Evolutionary conservation across 768 basidiomycete species (phyloP).

Genomic region (Mrakia hoshinonis): DNA sequence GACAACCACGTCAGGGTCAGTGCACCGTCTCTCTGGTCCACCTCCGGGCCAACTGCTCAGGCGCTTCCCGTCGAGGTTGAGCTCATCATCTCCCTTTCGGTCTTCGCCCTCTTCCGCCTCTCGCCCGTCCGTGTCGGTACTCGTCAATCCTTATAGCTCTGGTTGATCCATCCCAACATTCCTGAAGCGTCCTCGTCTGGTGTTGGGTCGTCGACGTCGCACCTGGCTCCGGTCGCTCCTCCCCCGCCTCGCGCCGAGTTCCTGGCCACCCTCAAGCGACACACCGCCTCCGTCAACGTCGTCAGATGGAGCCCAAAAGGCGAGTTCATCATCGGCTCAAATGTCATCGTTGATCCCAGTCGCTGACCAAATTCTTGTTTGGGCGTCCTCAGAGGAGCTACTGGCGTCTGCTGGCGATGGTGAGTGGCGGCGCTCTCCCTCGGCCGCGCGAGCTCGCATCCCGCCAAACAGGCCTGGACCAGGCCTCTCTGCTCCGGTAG

Average conservation of each 20-base stretch:
- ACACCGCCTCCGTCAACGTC: conserved; percentile 91
- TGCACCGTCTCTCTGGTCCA: no score
- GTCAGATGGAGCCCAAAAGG: conserved; percentile 93
- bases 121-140: background rate
- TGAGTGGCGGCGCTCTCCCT: conserved; percentile 42
- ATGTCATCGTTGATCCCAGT: no score
- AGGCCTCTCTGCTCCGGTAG: no score
- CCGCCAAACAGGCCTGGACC: no score
- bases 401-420: conserved; percentile 98
- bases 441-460: background rate
- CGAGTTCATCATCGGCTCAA: conserved; percentile 38
- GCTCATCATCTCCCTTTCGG: background rate
- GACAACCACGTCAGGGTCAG: conserved; percentile 93
- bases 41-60: no score
- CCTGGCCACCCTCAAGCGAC: conserved; percentile 82
- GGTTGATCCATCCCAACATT: conserved; percentile 92
- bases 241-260: conserved; percentile 88
- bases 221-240: conserved; percentile 31
- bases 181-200: conserved; percentile 46
- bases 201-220: conserved; percentile 33
- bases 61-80: background rate
- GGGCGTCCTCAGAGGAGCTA: conserved; percentile 55
- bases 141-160: conserved; percentile 51
- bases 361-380: conserved; percentile 13
- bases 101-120: background rate